Conservation (phyloP, 116 monocot species). For the Posidonia oceanica region DNA sequence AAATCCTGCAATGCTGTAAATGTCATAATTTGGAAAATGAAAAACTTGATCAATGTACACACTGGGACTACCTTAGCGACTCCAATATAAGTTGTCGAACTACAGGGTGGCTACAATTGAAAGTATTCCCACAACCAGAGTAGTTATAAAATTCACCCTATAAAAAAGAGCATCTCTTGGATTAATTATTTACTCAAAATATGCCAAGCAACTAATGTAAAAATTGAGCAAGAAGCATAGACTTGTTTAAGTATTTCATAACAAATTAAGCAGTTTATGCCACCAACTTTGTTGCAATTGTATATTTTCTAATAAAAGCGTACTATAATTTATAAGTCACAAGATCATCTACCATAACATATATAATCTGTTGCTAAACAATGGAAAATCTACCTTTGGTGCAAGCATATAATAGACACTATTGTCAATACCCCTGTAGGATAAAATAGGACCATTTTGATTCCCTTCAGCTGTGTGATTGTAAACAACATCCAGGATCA, state of each 20-base stretch:
- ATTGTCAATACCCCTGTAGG: slow-evolving; percentile 87
- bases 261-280: too few species aligned
- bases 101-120: slow-evolving; percentile 92
- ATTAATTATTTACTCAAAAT: background rate
- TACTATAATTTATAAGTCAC: background rate
- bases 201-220: background rate
- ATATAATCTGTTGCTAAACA: background rate
- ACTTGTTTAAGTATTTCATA: too few species aligned
- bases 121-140: slow-evolving; percentile 96
- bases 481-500: slow-evolving; percentile 88
- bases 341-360: background rate
- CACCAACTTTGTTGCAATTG: background rate
- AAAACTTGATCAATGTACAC: background rate
- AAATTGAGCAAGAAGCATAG: too few species aligned
- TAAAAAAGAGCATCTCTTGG: background rate
- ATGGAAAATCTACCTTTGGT: slow-evolving; percentile 45
- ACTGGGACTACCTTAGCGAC: slow-evolving; percentile 59
- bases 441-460: slow-evolving; percentile 89
- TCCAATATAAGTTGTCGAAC: slow-evolving; percentile 89
- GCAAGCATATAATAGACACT: slow-evolving; percentile 93
- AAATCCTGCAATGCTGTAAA: too few species aligned
- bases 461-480: slow-evolving; percentile 99
- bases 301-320: background rate
- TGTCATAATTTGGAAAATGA: background rate
- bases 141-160: slow-evolving; percentile 97